These are phyloP conservation scores for Fusarium guadeloupense DNA, from an alignment of 2,329 filamentous ascomycete genomes.

Conservation along the genomic window DNA sequence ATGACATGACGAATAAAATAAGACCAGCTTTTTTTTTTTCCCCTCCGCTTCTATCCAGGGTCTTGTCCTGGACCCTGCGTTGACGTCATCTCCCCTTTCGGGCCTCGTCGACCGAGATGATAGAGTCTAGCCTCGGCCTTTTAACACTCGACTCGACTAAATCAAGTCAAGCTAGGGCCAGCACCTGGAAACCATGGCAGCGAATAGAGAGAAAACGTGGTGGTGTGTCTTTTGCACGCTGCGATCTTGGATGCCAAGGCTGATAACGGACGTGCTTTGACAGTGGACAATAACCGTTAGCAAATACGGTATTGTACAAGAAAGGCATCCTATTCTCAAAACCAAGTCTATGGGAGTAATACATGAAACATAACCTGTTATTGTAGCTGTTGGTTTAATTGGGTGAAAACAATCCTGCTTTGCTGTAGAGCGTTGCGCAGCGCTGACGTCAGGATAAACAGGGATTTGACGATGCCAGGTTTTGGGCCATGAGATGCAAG, in stretches of 20 bases:
- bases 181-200: conserved; percentile 13
- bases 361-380: conserved; percentile 6
- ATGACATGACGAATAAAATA: conserved; percentile 33
- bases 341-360: neutral
- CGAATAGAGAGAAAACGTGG: conserved; percentile 22
- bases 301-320: neutral
- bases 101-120: conserved; percentile 6
- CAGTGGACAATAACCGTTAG: neutral
- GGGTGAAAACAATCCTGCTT: conserved; percentile 15
- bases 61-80: conserved; percentile 5
- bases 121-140: neutral
- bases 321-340: neutral
- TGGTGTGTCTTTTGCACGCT: conserved; percentile 5
- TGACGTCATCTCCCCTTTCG: conserved; percentile 35
- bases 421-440: conserved; percentile 27
- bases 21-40: neutral
- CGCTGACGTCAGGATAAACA: conserved; percentile 42
- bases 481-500: conserved; percentile 27
- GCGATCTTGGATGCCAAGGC: conserved; percentile 4
- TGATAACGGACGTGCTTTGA: neutral
- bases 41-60: neutral
- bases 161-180: conserved; percentile 1
- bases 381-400: conserved; percentile 6
- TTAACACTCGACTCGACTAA: conserved; percentile 19
- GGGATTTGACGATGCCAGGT: conserved; percentile 40